Base-by-base conservation (phyloP, 2,329 filamentous ascomycete species). In the Sclerotinia nivalis region DNA sequence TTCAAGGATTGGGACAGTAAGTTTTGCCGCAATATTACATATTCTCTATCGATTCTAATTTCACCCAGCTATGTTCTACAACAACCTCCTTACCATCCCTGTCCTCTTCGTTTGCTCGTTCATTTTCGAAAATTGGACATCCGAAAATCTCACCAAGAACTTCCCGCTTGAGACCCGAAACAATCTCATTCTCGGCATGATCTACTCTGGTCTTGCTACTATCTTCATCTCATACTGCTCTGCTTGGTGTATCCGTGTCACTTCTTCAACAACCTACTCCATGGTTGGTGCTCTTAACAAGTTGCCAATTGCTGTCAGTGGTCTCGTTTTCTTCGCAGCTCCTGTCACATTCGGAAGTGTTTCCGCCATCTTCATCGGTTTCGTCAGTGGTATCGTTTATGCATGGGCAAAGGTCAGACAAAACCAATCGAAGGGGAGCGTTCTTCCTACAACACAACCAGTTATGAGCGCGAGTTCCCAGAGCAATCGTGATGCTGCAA, bases 201-300 rank as follows among this genome's bases (percentile, higher is more conserved):
- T 98, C 77, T 91, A 98, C 82, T 97, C 96, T 7, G 96, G 96
- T 71, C 85, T 97, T 68, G 94, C 90, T 49, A 92, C 94, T 65
- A 94, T 98, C 78, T 97, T 97, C 83, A 99, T 99, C 81, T 98
- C 95, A n/a, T 99, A 99, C 86, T 96, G 93, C 79, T 97, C 95
- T 22, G 96, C 96, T 50, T 99, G 96, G 96, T 98, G 96, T 80
- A 96, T 99, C 73, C 94, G 96, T 75, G 92, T 97, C 74, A 98
- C 96, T 10, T 97, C 94, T 0, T 97, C 94, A 25, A 99, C 96
- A 12, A 99, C 96, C 2, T 99, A 98, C 85, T 97, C 93, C 43
- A 98, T 99, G 95, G 96, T 98, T 69, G 96, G 96, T 72, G 93
- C 95, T 25, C 86, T 99, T 77, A 99, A 99, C 87, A 99, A 99